Evolutionary conservation across 192 early-diverging fungal species (phyloP).

Genomic region (Entrophospora sp.): DNA sequence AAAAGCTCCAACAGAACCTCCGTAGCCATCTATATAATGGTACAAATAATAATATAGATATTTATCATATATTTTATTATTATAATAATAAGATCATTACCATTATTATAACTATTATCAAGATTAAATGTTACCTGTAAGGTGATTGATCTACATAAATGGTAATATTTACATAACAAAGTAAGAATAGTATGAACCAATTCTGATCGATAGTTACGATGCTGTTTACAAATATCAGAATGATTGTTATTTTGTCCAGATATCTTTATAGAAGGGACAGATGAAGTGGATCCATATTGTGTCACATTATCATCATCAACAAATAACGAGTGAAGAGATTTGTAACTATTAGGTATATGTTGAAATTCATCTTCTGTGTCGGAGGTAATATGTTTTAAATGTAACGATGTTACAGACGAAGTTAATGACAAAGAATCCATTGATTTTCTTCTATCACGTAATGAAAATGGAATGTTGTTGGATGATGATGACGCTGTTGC

Average conservation of each 20-base stretch:
- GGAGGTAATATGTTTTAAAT: background rate
- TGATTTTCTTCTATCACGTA: background rate
- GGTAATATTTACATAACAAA: background rate
- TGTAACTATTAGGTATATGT: background rate
- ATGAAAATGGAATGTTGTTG: conserved; percentile 12
- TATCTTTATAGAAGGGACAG: background rate
- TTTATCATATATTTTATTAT: conserved; percentile 24
- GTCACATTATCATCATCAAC: background rate
- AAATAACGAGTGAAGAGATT: background rate
- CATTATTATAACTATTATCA: conserved; percentile 2
- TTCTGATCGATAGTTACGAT: background rate
- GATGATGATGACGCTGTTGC: too few relatives aligned
- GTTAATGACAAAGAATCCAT: conserved; percentile 16
- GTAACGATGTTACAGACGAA: background rate
- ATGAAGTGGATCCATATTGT: background rate
- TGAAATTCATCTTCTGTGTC: background rate
- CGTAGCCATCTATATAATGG: conserved; percentile 29
- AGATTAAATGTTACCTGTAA: conserved; percentile 9
- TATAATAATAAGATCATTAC: conserved; percentile 23
- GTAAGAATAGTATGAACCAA: background rate
- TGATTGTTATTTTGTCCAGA: background rate
- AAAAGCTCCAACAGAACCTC: conserved; percentile 34
- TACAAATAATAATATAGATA: conserved; percentile 23
- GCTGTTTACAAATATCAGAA: background rate
- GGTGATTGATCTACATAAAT: conserved; percentile 9